phyloP scores from a whole-genome alignment of 139 green algal genomes.

The Chlorella sp. region DNA sequence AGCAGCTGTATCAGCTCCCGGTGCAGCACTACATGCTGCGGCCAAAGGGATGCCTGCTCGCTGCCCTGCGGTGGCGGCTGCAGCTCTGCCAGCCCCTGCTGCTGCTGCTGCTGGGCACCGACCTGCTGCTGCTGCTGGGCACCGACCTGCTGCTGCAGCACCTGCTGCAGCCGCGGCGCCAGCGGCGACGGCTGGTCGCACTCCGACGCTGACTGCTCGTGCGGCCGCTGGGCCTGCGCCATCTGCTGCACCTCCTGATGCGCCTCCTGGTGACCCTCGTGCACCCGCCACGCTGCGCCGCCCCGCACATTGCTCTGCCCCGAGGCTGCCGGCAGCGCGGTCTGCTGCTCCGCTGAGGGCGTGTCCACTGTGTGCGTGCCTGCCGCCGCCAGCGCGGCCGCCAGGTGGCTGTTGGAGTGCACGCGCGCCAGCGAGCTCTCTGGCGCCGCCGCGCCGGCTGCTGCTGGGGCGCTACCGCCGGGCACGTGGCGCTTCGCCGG shows the following conservation, averaged over 20 bases:
- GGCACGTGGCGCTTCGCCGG: too few relatives aligned
- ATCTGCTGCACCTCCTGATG: not conserved
- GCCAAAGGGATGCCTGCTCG: too few relatives aligned
- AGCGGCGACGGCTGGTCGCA: too few relatives aligned
- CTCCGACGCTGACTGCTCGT: not conserved
- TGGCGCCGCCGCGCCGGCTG: not conserved
- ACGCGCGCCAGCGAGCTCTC: not conserved
- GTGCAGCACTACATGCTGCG: too few relatives aligned
- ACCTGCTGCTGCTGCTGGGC: not conserved
- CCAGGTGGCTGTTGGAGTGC: conserved; percentile 4
- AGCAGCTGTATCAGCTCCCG: not conserved
- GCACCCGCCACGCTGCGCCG: not conserved
- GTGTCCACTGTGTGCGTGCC: not conserved
- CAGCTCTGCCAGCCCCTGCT: not conserved
- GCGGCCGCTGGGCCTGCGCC: not conserved
- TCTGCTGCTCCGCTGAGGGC: not conserved
- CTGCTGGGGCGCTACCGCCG: not conserved
- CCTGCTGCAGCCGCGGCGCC: not conserved
- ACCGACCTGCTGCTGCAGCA: not conserved
- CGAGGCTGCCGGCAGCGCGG: not conserved
- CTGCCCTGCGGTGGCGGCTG: not conserved
- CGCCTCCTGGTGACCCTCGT: not conserved
- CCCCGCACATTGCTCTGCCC: too few relatives aligned
- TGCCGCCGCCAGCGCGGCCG: not conserved
- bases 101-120: not conserved